Evolutionary conservation across 257 asterid species (phyloP).

Genomic region (Solanum clarkiae): DNA sequence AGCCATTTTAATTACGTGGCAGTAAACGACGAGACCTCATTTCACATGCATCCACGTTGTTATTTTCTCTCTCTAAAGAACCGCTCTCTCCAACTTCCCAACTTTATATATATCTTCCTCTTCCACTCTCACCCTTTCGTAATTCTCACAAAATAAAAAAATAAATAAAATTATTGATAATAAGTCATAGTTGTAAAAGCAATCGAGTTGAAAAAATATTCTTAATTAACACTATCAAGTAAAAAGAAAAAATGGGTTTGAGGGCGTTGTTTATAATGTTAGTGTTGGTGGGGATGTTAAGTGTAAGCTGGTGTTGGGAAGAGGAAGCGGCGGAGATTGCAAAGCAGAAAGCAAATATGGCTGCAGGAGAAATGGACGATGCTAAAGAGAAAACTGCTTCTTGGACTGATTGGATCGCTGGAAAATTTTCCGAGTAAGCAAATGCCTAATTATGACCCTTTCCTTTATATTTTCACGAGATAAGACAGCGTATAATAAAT

Average conservation of each 20-base stretch:
- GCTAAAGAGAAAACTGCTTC: conserved; percentile 21
- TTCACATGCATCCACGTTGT: background rate
- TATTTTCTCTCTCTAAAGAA: background rate
- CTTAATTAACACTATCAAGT: background rate
- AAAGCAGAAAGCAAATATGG: background rate
- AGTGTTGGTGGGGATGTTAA: background rate
- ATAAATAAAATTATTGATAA: background rate
- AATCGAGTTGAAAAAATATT: background rate
- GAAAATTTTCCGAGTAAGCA: conserved; percentile 32
- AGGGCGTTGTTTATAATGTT: background rate
- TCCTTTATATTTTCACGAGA: too few species aligned
- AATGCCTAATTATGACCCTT: background rate
- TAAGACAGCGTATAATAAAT: too few species aligned
- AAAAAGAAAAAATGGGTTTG: conserved; percentile 2
- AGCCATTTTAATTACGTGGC: background rate
- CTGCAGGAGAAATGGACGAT: background rate
- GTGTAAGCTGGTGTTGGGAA: conserved; percentile 3
- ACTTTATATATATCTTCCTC: background rate
- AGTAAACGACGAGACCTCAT: background rate
- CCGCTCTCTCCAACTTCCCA: background rate
- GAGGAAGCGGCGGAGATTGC: background rate
- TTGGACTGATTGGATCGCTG: conserved; percentile 44
- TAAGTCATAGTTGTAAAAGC: background rate
- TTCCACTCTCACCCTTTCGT: background rate
- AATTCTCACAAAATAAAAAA: background rate